These are phyloP conservation scores for Toxoplasma gondii DNA, from an alignment of 169 alveolate species.

Conservation along the genomic window DNA sequence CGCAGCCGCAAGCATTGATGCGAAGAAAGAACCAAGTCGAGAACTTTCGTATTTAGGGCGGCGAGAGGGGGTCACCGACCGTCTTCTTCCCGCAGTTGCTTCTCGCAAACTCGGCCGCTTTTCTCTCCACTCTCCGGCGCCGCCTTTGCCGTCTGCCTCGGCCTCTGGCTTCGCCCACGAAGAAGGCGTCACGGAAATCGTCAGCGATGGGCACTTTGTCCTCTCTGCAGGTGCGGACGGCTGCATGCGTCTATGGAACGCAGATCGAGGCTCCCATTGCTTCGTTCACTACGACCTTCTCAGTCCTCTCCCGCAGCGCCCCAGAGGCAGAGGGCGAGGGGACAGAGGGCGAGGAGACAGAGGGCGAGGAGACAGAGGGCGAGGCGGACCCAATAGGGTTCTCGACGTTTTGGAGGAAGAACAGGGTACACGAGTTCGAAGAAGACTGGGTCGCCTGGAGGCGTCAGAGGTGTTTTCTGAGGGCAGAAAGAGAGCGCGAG, in stretches of 20 bases:
- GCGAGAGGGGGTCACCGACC: background rate
- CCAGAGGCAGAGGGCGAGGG: background rate
- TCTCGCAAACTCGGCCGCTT: background rate
- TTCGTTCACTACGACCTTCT: slow-evolving; percentile 57
- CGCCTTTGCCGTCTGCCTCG: background rate
- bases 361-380: background rate
- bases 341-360: background rate
- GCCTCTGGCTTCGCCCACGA: slow-evolving; percentile 68
- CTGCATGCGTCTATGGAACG: slow-evolving; percentile 74
- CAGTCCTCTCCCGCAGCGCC: background rate
- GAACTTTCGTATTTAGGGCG: background rate
- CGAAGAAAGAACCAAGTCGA: too few species aligned
- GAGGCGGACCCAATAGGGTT: background rate
- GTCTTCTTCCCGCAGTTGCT: background rate
- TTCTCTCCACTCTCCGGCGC: background rate
- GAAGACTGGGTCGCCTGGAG: background rate
- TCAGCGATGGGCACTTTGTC: slow-evolving; percentile 68
- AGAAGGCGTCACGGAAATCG: slow-evolving; percentile 68
- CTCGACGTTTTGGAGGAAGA: background rate
- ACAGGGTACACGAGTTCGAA: background rate
- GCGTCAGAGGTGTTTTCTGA: background rate
- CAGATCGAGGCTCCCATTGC: slow-evolving; percentile 72
- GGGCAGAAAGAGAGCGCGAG: background rate
- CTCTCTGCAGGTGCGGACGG: slow-evolving; percentile 74
- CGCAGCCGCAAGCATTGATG: too few species aligned